A percentile compares a stretch with the other conserved stretches of the same genome.
Evolutionary conservation across 805 yeast species (phyloP).

Genomic region (Jamesozyma lodderae): DNA sequence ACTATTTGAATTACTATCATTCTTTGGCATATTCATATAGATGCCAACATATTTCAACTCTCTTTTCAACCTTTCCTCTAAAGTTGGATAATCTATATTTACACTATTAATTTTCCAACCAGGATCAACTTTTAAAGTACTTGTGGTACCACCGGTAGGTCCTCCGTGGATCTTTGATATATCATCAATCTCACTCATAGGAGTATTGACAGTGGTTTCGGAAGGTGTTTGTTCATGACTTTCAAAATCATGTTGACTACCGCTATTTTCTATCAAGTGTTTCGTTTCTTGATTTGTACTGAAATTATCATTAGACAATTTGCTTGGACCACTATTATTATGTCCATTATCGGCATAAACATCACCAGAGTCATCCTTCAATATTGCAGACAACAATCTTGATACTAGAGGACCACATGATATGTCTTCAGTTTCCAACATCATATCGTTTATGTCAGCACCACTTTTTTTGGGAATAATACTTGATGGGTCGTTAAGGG

Average conservation of each 20-base stretch:
- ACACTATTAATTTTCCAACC: slow-evolving; percentile 40
- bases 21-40: slow-evolving; percentile 47
- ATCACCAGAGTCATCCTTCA: slow-evolving; percentile 26
- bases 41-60: slow-evolving; percentile 89
- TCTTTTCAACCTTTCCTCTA: slow-evolving; percentile 81
- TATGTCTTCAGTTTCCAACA: slow-evolving; percentile 60
- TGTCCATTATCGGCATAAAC: background rate
- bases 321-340: background rate
- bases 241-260: slow-evolving; percentile 6
- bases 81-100: slow-evolving; percentile 59
- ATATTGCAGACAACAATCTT: slow-evolving; percentile 71
- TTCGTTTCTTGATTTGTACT: slow-evolving; percentile 11
- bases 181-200: slow-evolving; percentile 15
- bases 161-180: background rate
- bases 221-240: slow-evolving; percentile 12
- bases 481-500: slow-evolving; percentile 37
- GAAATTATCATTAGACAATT: background rate
- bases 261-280: slow-evolving; percentile 19
- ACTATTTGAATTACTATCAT: slow-evolving; percentile 23
- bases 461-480: slow-evolving; percentile 51
- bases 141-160: slow-evolving; percentile 18
- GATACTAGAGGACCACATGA: slow-evolving; percentile 90
- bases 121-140: slow-evolving; percentile 34
- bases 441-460: slow-evolving; percentile 44
- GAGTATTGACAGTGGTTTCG: slow-evolving; percentile 14